Evolutionary conservation across 306 rosid species (phyloP).

Genomic region (Cucurbita moschata): DNA sequence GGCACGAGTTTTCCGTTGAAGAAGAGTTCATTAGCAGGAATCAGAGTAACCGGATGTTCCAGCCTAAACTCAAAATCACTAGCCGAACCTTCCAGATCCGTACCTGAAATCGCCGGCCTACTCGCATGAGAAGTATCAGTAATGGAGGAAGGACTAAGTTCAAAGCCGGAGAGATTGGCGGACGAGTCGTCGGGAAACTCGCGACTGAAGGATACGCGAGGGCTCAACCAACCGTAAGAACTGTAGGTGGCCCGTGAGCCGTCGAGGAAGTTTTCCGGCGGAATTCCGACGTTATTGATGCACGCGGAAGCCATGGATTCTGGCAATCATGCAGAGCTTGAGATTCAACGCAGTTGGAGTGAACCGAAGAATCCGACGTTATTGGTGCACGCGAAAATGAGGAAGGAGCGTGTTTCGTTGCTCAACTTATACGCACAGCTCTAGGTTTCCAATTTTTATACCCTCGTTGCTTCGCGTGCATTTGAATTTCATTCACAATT

Average conservation of each 20-base stretch:
- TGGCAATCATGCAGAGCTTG: not conserved
- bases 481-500: too few relatives aligned
- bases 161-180: slow-evolving; percentile 8
- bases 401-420: not conserved
- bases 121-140: not conserved
- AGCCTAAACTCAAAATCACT: slow-evolving; percentile 80
- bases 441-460: not conserved
- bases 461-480: too few relatives aligned
- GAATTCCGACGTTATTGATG: slow-evolving; percentile 58
- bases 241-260: slow-evolving; percentile 27
- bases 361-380: not conserved
- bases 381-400: not conserved
- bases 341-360: not conserved
- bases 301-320: slow-evolving; percentile 78
- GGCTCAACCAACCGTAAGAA: slow-evolving; percentile 53
- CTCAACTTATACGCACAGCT: not conserved
- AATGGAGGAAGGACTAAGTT: not conserved
- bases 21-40: slow-evolving; percentile 82
- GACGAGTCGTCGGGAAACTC: slow-evolving; percentile 15
- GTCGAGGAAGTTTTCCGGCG: slow-evolving; percentile 55
- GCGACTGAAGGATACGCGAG: slow-evolving; percentile 36
- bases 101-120: slow-evolving; percentile 18
- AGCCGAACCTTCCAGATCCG: slow-evolving; percentile 28
- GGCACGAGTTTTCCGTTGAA: slow-evolving; percentile 80
- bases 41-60: slow-evolving; percentile 60